Conservation (phyloP, 2,329 filamentous ascomycete genomes). For the Simplicillium aogashimaense region DNA sequence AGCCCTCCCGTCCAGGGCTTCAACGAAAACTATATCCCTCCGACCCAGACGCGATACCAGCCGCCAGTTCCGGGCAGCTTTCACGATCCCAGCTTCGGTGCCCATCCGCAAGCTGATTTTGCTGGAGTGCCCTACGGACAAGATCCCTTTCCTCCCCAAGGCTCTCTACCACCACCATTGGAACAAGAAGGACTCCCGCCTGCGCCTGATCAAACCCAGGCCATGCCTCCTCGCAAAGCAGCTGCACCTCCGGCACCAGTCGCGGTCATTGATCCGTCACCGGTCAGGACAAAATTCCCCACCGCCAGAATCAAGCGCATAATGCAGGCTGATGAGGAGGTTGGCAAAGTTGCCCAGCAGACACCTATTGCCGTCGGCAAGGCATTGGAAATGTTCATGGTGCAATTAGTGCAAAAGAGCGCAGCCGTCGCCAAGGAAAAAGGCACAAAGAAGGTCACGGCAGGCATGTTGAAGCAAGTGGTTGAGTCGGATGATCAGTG, state of each 20-base stretch:
- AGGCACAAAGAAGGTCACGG: constrained; percentile 81
- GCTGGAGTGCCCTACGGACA: no score
- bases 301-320: constrained; percentile 97
- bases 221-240: constrained; percentile 24
- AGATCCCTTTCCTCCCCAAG: no score
- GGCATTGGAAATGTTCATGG: constrained; percentile 96
- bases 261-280: constrained; percentile 46
- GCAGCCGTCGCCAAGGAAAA: constrained; percentile 74
- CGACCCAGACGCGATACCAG: constrained; percentile 5
- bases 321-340: constrained; percentile 98
- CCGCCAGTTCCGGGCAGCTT: constrained; percentile 1
- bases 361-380: constrained; percentile 94
- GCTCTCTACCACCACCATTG: no score
- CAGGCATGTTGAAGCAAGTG: constrained; percentile 83
- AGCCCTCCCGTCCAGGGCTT: constrained; percentile 1
- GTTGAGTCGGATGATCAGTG: constrained; percentile 84
- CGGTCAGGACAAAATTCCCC: constrained; percentile 91
- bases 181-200: constrained; percentile 1
- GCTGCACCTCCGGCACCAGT: constrained; percentile 13
- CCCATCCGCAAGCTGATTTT: neutral
- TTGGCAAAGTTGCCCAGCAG: constrained; percentile 96
- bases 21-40: neutral
- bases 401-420: constrained; percentile 80
- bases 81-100: neutral
- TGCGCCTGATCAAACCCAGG: constrained; percentile 8